These are phyloP conservation scores for Backusella morwellensis DNA, from an alignment of 192 early-diverging fungal genomes.

Conservation along the genomic window DNA sequence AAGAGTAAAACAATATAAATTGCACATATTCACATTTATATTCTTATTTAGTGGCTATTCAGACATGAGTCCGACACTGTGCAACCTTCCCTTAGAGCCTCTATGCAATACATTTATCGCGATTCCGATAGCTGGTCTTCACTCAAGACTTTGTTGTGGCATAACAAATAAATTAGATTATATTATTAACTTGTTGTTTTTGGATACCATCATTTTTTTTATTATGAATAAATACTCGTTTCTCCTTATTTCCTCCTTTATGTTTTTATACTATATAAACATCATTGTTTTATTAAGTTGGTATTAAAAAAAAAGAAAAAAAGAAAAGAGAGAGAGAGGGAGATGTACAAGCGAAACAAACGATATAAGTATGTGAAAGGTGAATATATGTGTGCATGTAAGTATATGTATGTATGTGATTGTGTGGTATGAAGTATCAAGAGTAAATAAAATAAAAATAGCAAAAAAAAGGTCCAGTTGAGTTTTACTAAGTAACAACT, in stretches of 20 bases:
- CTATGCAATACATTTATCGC: slow-evolving; percentile 94
- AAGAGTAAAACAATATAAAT: background rate
- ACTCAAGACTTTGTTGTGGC: slow-evolving; percentile 76
- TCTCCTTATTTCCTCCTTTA: background rate
- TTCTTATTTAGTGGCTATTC: slow-evolving; percentile 68
- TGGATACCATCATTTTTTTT: background rate
- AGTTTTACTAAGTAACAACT: background rate
- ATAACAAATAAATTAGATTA: slow-evolving; percentile 65
- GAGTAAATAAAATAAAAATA: background rate
- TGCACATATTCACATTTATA: slow-evolving; percentile 7
- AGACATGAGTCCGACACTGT: slow-evolving; percentile 82
- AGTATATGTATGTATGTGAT: background rate
- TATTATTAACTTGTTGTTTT: background rate
- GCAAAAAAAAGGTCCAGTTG: background rate
- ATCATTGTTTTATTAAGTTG: background rate
- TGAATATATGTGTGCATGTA: background rate
- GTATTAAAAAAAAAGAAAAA: background rate
- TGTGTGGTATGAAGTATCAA: background rate
- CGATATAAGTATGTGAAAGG: background rate
- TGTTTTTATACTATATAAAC: background rate
- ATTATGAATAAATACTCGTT: background rate
- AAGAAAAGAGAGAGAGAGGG: background rate
- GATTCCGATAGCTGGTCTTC: slow-evolving; percentile 83
- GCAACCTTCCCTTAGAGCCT: slow-evolving; percentile 87
- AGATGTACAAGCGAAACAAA: background rate